A percentile compares a stretch with the other conserved stretches of the same genome.
phyloP scores from a whole-genome alignment of 768 basidiomycete genomes.

The Hortiboletus flavorubellus region DNA sequence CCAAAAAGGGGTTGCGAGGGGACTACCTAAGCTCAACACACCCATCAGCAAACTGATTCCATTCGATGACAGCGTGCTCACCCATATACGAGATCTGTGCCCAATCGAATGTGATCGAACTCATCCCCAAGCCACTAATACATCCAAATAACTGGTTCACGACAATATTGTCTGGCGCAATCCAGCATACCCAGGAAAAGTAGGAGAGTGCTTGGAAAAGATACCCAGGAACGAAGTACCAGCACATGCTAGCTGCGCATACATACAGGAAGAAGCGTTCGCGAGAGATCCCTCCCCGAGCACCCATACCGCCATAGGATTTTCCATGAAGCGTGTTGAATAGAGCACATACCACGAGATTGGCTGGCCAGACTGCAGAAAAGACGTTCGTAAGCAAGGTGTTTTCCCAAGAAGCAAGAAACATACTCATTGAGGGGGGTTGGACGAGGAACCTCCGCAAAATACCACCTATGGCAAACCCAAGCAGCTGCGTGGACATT shows the following conservation, averaged over 20 bases:
- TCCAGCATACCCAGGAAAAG: constrained; percentile 64
- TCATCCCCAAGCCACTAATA: constrained; percentile 55
- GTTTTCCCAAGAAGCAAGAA: background rate
- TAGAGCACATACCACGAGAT: constrained; percentile 63
- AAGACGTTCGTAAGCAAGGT: constrained; percentile 18
- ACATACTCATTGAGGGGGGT: constrained; percentile 61
- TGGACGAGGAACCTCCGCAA: constrained; percentile 59
- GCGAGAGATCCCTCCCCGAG: constrained; percentile 46
- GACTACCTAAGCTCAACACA: constrained; percentile 29
- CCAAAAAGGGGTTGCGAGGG: constrained; percentile 82
- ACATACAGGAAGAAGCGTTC: constrained; percentile 49
- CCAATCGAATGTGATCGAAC: constrained; percentile 81
- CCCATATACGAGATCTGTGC: constrained; percentile 49
- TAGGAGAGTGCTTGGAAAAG: constrained; percentile 63
- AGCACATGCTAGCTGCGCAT: constrained; percentile 32
- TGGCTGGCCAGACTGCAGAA: constrained; percentile 68
- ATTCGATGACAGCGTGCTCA: background rate
- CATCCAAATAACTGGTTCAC: constrained; percentile 80
- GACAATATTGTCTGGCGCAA: constrained; percentile 61
- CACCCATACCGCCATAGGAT: constrained; percentile 40
- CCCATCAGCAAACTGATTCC: background rate
- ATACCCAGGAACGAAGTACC: constrained; percentile 71
- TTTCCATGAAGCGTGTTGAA: constrained; percentile 74
- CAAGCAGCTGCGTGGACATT: constrained; percentile 71
- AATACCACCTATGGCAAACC: constrained; percentile 60